Evolutionary conservation across 306 rosid species (phyloP).

Genomic region (Myrica gale): DNA sequence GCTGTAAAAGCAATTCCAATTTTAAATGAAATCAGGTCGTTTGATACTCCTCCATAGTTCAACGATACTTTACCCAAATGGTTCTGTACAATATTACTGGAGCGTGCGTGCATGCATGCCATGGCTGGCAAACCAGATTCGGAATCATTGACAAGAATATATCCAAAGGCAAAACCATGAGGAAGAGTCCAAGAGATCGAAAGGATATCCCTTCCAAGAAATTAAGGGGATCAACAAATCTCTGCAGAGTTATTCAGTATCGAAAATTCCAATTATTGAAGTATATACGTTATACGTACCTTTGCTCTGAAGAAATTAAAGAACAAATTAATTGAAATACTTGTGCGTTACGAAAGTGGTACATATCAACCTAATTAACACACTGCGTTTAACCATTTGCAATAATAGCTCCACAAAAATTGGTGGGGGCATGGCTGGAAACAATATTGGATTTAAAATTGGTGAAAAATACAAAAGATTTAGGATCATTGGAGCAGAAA

Average conservation of each 20-base stretch:
- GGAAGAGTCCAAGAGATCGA: background rate
- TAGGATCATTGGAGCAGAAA: too few relatives aligned
- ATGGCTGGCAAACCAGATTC: background rate
- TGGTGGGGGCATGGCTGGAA: too few relatives aligned
- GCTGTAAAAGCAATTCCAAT: conserved; percentile 23
- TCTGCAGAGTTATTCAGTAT: too few relatives aligned
- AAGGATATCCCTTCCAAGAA: background rate
- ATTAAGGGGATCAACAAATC: too few relatives aligned
- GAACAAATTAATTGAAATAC: background rate
- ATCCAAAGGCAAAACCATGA: background rate
- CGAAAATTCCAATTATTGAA: too few relatives aligned
- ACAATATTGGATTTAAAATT: too few relatives aligned
- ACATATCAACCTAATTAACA: background rate
- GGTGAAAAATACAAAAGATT: too few relatives aligned
- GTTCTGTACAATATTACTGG: too few relatives aligned
- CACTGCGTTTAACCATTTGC: too few relatives aligned
- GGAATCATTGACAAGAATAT: background rate
- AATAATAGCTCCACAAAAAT: too few relatives aligned
- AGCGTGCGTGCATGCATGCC: background rate
- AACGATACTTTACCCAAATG: background rate
- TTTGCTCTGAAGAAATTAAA: background rate
- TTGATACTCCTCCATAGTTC: background rate
- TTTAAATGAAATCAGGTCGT: background rate
- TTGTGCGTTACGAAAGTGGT: background rate
- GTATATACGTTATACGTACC: too few relatives aligned